Evolutionary conservation across 208 protist genomes (phyloP), one percentile per base, ranked within the genome.

Genomic region (Crithidia thermophila): DNA sequence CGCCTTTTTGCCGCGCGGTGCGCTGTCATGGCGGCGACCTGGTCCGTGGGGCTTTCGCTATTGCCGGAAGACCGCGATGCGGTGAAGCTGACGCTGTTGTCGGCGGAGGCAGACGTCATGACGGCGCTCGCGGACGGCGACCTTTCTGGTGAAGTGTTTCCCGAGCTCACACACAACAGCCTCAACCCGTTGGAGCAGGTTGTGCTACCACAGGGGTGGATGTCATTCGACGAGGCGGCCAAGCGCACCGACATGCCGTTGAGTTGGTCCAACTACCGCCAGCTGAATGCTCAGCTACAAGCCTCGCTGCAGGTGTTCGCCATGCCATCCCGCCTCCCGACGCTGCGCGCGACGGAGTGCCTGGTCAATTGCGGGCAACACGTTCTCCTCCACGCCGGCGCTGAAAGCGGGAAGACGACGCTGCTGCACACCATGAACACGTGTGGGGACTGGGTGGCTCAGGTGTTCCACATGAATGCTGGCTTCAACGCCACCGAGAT

Each of bases 291-390:
- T 9, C 72, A 87, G 27, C 47, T 57, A 6, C 72, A 58, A 51
- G 70, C 78, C n/a, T 91, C 75, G 77, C 64, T 77, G 42, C 85
- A 90, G 46, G 72, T 88, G 31, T 94, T 93, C 56, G 36, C 67
- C 1, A 59, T 82, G 45, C 74, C 81, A 49, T 92, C 90, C 13
- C 82, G 90, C 14, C 11, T 77, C 27, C 55, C 58, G 16, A 81
- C 75, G 14, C 60, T 96, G 37, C 63, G 63, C n/a, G 77, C 81
- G 16, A 59, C 87, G 45, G 87, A 96, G 66, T 89, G 81, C 63
- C 66, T 96, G 40, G 56, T 92, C 37, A 76, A 87, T 62, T 91
- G 86, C 49, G 88, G 88, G 2, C 87, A 94, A 65, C 79, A 83
- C 49, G 77, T 96, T 23, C 51, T 91, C 39, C 56, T 96, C 30